Evolutionary conservation across 2,329 filamentous ascomycete genomes (phyloP), one percentile per base, ranked within the genome.

Genomic region (Xylariaceae sp.): DNA sequence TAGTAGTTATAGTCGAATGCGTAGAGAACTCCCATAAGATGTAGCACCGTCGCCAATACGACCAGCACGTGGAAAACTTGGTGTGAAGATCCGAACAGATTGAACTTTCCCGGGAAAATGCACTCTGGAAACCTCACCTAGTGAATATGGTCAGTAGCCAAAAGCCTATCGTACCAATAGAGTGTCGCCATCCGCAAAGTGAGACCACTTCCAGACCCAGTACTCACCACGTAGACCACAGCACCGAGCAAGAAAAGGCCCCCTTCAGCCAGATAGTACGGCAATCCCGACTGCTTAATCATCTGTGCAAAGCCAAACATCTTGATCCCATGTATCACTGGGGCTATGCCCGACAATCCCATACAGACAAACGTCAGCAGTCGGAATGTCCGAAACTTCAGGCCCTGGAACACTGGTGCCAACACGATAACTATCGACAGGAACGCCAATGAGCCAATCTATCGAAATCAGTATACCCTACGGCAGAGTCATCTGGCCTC

Each of bases 41-140:
- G 65, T 11, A 66, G 53, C 19, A 59, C 47, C 19, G 64, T 64
- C 4, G 64, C 66, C 4, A 71, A 24, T 0, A 70, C 68, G 9
- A 72, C 67, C 6, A 71, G 57, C 9, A 68, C 49, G 39, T 73
- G 69, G 41, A 73, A 72, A 6, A 72, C 62, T 45, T 72, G 69
- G 43, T 72, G 69, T 12, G 69, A 73, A 3, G 64, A 62, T 13
- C 68, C 66, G 47, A 59, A 66, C 24, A 69, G 64, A 49, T 73
- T 70, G 51, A 73, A 73, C 8, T 42, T 56, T 3, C 66, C 69
- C 2, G 69, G 69, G 15, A 49, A 59, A 36, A 63, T 51, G 19
- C 58, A 59, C 51, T 74, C 70, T 2, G 71, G 70, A 36, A 73
- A 64, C 34, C 64, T 58, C 8, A 58, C 64, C 68, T 48, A 33